phyloP scores from a whole-genome alignment of 2,329 filamentous ascomycete species.

The Aspergillus alliaceus region DNA sequence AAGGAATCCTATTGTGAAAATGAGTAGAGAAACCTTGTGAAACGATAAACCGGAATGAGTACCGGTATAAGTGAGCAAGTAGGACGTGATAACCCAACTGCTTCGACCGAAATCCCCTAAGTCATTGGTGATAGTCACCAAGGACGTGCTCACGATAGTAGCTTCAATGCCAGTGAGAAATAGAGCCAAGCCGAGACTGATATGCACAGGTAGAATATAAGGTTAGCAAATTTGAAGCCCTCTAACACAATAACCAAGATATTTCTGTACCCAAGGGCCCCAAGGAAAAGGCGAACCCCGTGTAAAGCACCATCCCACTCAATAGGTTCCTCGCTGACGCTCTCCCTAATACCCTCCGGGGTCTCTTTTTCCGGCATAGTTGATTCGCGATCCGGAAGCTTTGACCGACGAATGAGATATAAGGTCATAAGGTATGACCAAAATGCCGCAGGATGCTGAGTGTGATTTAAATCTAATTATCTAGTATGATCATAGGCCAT shows the following conservation, averaged over 20 bases:
- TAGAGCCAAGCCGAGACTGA: slow-evolving; percentile 22
- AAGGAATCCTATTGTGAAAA: slow-evolving; percentile 49
- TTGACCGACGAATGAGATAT: no score
- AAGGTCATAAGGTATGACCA: background rate
- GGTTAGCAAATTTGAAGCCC: background rate
- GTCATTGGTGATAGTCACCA: slow-evolving; percentile 47
- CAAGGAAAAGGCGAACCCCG: background rate
- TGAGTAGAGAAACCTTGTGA: background rate
- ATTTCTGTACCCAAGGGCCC: background rate
- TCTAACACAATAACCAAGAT: background rate
- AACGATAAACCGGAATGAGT: background rate
- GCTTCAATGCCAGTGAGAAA: slow-evolving; percentile 51
- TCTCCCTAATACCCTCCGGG: background rate
- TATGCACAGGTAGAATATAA: background rate
- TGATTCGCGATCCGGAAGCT: background rate
- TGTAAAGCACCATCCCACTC: background rate
- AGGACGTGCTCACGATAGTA: slow-evolving; percentile 53
- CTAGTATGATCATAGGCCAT: background rate
- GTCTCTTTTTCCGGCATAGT: background rate
- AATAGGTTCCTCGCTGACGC: background rate
- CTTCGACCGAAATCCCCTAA: slow-evolving; percentile 38
- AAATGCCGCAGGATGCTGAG: background rate
- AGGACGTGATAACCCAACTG: slow-evolving; percentile 52
- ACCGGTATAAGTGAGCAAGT: slow-evolving; percentile 53
- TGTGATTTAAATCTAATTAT: background rate